Conservation (phyloP, 1,284 basidiomycete genomes). For the Fistulinella cinereoalba region DNA sequence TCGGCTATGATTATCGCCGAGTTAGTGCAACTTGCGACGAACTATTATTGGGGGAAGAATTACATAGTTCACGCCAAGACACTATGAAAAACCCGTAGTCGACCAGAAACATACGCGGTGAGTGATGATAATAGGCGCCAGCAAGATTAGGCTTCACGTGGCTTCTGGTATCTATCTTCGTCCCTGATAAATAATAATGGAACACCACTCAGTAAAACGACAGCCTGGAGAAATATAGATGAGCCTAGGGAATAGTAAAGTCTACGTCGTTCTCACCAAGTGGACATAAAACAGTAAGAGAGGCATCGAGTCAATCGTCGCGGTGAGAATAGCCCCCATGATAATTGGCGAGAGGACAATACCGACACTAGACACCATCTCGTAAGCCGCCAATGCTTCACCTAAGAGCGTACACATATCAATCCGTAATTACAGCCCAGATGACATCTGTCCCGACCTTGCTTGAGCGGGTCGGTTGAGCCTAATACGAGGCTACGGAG, state of each 20-base stretch:
- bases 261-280: constrained; percentile 8
- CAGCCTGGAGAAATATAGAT: constrained; percentile 6
- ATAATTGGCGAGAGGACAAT: constrained; percentile 6
- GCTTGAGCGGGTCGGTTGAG: constrained; percentile 28
- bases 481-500: constrained; percentile 30
- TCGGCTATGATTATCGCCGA: no score
- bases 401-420: background rate
- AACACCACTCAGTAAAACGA: constrained; percentile 9
- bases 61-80: no score
- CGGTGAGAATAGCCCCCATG: constrained; percentile 23
- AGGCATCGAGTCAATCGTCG: constrained; percentile 17
- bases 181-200: constrained; percentile 25
- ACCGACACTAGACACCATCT: background rate
- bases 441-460: background rate
- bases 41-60: no score
- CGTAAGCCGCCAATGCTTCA: background rate
- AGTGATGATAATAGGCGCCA: no score
- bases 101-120: no score
- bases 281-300: constrained; percentile 26
- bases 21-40: no score
- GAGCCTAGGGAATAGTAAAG: background rate
- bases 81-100: no score
- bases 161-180: constrained; percentile 12
- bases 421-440: background rate
- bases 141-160: constrained; percentile 2